Base-by-base conservation (phyloP, 257 asterid species). In the Nicotiana knightiana region DNA sequence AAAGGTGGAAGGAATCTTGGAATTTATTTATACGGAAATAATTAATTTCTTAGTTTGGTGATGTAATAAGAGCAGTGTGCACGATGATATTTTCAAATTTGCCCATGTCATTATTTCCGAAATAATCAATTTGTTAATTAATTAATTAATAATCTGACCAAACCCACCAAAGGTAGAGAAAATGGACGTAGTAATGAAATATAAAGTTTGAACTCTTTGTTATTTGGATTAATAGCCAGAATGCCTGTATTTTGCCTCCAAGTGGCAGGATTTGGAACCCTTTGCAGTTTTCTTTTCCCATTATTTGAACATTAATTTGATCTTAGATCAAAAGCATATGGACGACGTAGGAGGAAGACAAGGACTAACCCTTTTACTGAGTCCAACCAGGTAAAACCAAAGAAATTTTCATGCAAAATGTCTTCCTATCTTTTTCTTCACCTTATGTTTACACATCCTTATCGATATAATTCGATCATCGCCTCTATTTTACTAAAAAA, bases 171-270 rank as follows among this genome's bases (percentile, higher is more conserved):
- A 53, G 18, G 18, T 11, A 15, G 11, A 68, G 16, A 68, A 43
- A 70, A 59, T 2, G 6, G 37, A 12, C 4, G 0, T 39, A 59
- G n/a, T 10, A 32, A 33, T 2, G 24, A 11, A 32, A 61, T 10
- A 11, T 79, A 32, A 59, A 9, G 2, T 61, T 81, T 30, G 62
- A 65, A 58, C 81, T 2, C 6, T 30, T 81, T 80, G 84, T 67
- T 30, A 71, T 85, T 84, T 90, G 43, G 88, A 82, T 81, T 67
- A 65, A 85, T 3, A 32, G 35, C 48, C 70, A 26, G 78, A 17
- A 10, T 83, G 76, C 53, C 81, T 53, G 83, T 86, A 66, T 28
- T 55, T 57, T 81, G 81, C 89, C 91, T 88, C 97, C 94, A 91
- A 82, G 88, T 93, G 95, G 94, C 96, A 89, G 43, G 33, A 58